These are phyloP conservation scores for Hygrophila difformis DNA, from an alignment of 257 asterid species.

Conservation along the genomic window DNA sequence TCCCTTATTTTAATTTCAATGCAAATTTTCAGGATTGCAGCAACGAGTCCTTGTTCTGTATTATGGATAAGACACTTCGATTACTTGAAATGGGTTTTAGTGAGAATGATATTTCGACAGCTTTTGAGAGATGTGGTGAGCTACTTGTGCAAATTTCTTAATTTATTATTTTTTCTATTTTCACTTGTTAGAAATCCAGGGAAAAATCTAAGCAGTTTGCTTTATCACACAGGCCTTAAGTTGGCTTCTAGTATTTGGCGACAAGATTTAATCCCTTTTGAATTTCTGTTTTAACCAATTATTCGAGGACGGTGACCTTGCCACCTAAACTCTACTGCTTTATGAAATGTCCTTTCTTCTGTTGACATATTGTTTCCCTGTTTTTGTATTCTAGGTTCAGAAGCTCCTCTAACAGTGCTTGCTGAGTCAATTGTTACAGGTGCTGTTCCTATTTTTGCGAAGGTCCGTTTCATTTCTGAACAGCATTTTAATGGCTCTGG, in stretches of 20 bases:
- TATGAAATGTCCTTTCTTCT: constrained; percentile 13
- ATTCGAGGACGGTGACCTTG: background rate
- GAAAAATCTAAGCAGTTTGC: background rate
- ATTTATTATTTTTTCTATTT: background rate
- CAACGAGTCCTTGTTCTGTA: constrained; percentile 71
- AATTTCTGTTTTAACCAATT: constrained; percentile 1
- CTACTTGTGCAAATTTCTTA: constrained; percentile 14
- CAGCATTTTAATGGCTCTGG: background rate
- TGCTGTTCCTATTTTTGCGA: constrained; percentile 19
- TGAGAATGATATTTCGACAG: constrained; percentile 70
- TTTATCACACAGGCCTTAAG: background rate
- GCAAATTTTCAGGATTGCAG: constrained; percentile 41
- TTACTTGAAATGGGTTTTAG: constrained; percentile 91
- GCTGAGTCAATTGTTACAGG: constrained; percentile 57
- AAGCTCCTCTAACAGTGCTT: constrained; percentile 50
- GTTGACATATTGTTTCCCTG: background rate
- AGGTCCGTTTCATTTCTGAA: constrained; percentile 29
- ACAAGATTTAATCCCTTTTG: background rate
- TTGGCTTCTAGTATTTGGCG: background rate
- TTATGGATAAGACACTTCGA: constrained; percentile 88
- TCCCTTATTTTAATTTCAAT: constrained; percentile 6
- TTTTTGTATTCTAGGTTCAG: constrained; percentile 49
- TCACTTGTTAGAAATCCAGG: constrained; percentile 8
- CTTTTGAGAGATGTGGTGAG: constrained; percentile 87
- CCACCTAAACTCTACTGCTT: constrained; percentile 1